Base-by-base conservation (phyloP, 2,329 filamentous ascomycete species). In the Colletotrichum euphorbiae region DNA sequence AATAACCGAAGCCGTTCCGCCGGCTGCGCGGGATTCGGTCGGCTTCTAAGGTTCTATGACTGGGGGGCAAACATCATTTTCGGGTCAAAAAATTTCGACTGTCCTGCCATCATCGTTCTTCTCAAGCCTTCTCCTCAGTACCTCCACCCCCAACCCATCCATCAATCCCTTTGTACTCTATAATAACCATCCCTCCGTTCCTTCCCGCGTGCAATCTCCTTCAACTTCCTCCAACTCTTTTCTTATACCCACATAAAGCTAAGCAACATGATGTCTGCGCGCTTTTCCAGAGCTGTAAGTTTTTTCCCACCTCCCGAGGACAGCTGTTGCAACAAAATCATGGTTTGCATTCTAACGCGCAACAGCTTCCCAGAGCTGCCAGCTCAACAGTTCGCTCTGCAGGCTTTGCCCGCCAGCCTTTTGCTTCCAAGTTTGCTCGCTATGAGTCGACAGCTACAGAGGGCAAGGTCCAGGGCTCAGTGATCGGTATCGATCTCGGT, bases 401-500 rank as follows among this genome's bases (percentile, higher is more conserved):
- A 75, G 84, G 87, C 69, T 83, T 88, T 78, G 82, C 90, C 79
- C 90, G 90, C 83, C 88, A 91, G 75, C 90, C 93, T 73, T 81
- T 93, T 76, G 86, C 86, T 73, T 89, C 92, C 72, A 89, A 89
- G 76, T 93, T 95, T 80, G 89, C 91, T 78, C 87, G 92, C 76
- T 93, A 92, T 84, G 91, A 92, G 81, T 91, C 90, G 45, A 91
- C 92, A 74, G 75, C 79, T 57, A 74, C 74, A 43, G 90, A 92
- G 73, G 89, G 88, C 76, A 98, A 98, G 89, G 93, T 98, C 70
- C 93, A 95, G 85, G 96, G 96, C 79, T 85, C 93, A 77, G 95
- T 98, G 81, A 98, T 98, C 78, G 96, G 96, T 91, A 98, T 98
- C 80, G 95, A 98, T 88, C 85, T 98, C 78, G 95, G 95, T 79